phyloP scores from a whole-genome alignment of 257 asterid genomes.

The Handroanthus guayacan region DNA sequence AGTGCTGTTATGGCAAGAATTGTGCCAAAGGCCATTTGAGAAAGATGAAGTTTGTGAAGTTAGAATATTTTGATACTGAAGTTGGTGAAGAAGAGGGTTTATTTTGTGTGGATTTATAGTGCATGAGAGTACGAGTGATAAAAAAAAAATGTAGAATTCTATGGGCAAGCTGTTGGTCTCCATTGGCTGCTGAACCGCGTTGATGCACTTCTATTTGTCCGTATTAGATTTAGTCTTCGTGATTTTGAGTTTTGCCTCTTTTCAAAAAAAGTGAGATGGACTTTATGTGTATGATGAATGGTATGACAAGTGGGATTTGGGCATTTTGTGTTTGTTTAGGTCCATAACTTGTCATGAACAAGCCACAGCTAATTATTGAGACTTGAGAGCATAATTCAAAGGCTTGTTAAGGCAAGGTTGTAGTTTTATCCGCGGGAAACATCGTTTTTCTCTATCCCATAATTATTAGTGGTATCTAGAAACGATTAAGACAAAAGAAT shows the following conservation, averaged over 20 bases:
- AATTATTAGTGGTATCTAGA: too few relatives aligned
- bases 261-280: too few relatives aligned
- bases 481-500: too few relatives aligned
- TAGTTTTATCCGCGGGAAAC: too few relatives aligned
- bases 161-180: constrained; percentile 6
- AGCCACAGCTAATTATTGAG: not conserved
- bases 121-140: not conserved
- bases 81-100: not conserved
- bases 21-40: constrained; percentile 1
- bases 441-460: too few relatives aligned
- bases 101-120: constrained; percentile 19
- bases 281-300: not conserved
- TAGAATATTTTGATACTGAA: not conserved
- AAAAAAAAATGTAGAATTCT: not conserved
- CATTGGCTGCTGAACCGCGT: constrained; percentile 28
- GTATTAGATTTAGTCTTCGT: constrained; percentile 8
- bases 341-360: not conserved
- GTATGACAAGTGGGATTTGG: not conserved
- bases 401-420: constrained; percentile 3
- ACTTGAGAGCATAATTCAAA: constrained; percentile 4
- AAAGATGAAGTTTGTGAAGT: not conserved
- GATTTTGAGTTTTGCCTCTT: not conserved
- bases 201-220: not conserved
- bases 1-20: not conserved
- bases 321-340: not conserved